These are phyloP conservation scores for Pseudoperonospora humuli DNA, from an alignment of 352 stramenopile genomes.

Conservation along the genomic window DNA sequence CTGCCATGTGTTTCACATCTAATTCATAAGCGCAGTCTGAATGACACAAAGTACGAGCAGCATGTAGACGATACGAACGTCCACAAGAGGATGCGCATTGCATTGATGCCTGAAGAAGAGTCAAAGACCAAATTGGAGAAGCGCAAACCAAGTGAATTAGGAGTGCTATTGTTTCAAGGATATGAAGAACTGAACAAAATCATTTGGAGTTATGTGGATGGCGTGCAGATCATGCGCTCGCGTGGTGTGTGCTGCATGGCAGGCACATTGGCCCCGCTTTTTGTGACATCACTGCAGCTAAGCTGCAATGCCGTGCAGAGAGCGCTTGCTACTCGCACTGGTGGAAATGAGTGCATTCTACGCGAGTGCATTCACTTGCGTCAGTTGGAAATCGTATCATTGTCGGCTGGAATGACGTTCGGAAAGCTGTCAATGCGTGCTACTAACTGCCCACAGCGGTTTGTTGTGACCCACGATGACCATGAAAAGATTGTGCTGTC, in stretches of 20 bases:
- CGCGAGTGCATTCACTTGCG: constrained; percentile 56
- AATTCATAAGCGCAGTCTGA: constrained; percentile 32
- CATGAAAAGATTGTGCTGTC: constrained; percentile 79
- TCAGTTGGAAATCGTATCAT: constrained; percentile 68
- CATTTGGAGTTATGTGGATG: constrained; percentile 74
- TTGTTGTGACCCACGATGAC: constrained; percentile 82
- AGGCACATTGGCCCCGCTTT: constrained; percentile 33
- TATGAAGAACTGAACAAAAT: constrained; percentile 63
- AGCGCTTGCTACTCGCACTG: constrained; percentile 36
- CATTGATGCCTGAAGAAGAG: constrained; percentile 13
- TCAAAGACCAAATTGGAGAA: constrained; percentile 14
- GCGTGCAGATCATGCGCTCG: constrained; percentile 67
- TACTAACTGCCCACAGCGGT: constrained; percentile 76
- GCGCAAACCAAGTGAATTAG: constrained; percentile 25
- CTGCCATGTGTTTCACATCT: constrained; percentile 31
- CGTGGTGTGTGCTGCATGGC: constrained; percentile 47
- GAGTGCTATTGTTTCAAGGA: constrained; percentile 48
- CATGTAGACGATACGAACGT: not conserved
- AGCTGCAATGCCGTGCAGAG: constrained; percentile 71
- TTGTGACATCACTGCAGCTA: constrained; percentile 68
- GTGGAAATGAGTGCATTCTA: constrained; percentile 32
- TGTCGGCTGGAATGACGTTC: constrained; percentile 77
- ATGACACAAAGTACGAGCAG: constrained; percentile 23
- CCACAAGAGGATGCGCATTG: constrained; percentile 21
- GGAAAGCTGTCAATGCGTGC: constrained; percentile 80